Percentiles rank a stretch among this genome's conserved stretches.
Conservation (phyloP, 768 basidiomycete species). For the Russula foetens region DNA sequence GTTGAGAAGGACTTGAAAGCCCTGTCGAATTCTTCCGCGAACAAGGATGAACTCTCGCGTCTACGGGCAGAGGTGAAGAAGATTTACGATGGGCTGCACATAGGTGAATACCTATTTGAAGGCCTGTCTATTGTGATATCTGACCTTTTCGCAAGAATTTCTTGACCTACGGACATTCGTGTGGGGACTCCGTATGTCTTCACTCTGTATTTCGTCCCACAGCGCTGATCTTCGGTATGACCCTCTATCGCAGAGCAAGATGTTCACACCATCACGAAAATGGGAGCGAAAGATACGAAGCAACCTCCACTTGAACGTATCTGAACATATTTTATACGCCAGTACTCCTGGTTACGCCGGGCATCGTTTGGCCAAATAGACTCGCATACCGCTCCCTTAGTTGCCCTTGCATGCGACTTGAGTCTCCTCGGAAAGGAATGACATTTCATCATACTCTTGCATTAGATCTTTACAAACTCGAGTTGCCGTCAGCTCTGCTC, state of each 20-base stretch:
- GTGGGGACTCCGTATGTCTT: constrained; percentile 77
- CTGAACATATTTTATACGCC: neutral
- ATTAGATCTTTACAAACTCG: neutral
- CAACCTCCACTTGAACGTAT: constrained; percentile 11
- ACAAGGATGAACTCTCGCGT: constrained; percentile 73
- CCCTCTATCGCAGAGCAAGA: constrained; percentile 55
- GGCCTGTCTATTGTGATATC: neutral
- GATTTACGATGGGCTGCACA: constrained; percentile 73
- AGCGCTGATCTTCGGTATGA: neutral
- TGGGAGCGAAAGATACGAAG: constrained; percentile 51
- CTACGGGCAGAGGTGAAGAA: constrained; percentile 81
- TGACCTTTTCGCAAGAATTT: constrained; percentile 45
- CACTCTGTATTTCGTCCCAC: neutral
- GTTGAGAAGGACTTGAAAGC: constrained; percentile 87
- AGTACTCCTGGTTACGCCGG: neutral
- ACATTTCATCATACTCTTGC: neutral
- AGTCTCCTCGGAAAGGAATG: neutral
- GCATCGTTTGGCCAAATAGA: neutral
- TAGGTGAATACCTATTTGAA: constrained; percentile 42
- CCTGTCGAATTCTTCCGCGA: constrained; percentile 51
- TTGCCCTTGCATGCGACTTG: neutral
- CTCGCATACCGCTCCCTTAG: neutral
- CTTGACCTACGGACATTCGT: constrained; percentile 74
- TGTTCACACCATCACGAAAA: constrained; percentile 63
- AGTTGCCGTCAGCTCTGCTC: neutral